Percentiles rank a stretch among this genome's conserved stretches.
Evolutionary conservation across 257 asterid species (phyloP).

Genomic region (Fraxinus cuspidata): DNA sequence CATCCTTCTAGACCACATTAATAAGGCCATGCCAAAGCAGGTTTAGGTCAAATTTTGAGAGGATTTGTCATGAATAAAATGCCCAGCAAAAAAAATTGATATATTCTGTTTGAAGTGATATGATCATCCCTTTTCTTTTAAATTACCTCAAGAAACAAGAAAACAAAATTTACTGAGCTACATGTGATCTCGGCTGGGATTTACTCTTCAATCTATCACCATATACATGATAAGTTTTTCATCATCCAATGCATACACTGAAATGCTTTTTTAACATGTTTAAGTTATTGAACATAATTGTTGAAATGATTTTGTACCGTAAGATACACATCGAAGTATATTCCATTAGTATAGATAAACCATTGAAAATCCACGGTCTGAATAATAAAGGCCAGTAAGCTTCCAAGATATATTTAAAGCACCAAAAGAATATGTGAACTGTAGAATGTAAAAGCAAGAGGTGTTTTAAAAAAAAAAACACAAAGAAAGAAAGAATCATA

Average conservation of each 20-base stretch:
- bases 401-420: background rate
- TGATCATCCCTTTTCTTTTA: background rate
- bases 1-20: background rate
- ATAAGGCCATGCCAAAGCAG: background rate
- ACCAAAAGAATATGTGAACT: background rate
- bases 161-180: background rate
- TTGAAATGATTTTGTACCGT: background rate
- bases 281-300: background rate
- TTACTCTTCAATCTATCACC: background rate
- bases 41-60: background rate
- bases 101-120: background rate
- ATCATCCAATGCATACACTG: background rate
- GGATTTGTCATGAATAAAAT: background rate
- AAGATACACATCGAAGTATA: background rate
- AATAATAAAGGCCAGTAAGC: background rate
- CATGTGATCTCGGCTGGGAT: background rate
- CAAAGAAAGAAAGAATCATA: background rate
- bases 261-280: background rate
- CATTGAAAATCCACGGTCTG: background rate
- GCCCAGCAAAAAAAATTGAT: background rate
- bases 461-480: background rate
- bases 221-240: background rate
- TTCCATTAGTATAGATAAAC: background rate
- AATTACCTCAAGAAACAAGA: background rate
- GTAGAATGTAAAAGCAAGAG: background rate